These are phyloP conservation scores for Podosphaera aphanis DNA, from an alignment of 2,329 filamentous ascomycete species.

Conservation along the genomic window DNA sequence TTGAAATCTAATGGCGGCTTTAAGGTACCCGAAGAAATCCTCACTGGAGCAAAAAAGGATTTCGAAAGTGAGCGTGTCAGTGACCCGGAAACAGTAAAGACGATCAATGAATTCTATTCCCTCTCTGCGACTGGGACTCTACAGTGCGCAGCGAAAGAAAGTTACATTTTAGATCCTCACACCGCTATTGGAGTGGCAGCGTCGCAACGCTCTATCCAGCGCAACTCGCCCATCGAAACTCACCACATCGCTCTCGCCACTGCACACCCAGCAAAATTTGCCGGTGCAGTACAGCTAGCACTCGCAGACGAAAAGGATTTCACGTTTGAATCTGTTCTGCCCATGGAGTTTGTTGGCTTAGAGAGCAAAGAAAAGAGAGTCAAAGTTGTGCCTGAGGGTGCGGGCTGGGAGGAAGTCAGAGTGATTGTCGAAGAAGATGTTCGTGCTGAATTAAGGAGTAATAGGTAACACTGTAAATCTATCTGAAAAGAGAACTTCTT, in stretches of 20 bases:
- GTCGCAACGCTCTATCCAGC: slow-evolving; percentile 41
- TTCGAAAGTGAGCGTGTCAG: slow-evolving; percentile 63
- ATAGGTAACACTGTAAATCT: slow-evolving; percentile 5
- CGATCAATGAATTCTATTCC: slow-evolving; percentile 33
- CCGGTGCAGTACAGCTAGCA: slow-evolving; percentile 59
- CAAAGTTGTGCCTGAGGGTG: slow-evolving; percentile 36
- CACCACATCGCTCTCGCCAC: slow-evolving; percentile 69
- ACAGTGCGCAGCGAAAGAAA: slow-evolving; percentile 18
- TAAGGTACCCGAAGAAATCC: slow-evolving; percentile 49
- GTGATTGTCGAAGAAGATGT: slow-evolving; percentile 56
- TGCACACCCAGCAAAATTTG: slow-evolving; percentile 90
- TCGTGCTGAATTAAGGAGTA: slow-evolving; percentile 30
- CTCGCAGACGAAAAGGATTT: slow-evolving; percentile 50
- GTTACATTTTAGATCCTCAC: slow-evolving; percentile 83
- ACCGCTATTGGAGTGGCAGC: slow-evolving; percentile 70
- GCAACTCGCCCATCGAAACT: slow-evolving; percentile 23
- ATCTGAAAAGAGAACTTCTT: neutral
- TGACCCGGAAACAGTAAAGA: slow-evolving; percentile 42
- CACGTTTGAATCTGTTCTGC: slow-evolving; percentile 55
- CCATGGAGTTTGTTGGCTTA: slow-evolving; percentile 58
- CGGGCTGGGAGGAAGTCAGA: slow-evolving; percentile 50
- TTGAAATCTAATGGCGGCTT: slow-evolving; percentile 70
- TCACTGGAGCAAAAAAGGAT: slow-evolving; percentile 43
- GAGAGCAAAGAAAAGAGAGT: slow-evolving; percentile 55
- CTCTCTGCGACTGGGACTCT: slow-evolving; percentile 15